Evolutionary conservation across 192 early-diverging fungal species (phyloP), one percentile per base, ranked within the genome.

Genomic region (Entomortierella lignicola): DNA sequence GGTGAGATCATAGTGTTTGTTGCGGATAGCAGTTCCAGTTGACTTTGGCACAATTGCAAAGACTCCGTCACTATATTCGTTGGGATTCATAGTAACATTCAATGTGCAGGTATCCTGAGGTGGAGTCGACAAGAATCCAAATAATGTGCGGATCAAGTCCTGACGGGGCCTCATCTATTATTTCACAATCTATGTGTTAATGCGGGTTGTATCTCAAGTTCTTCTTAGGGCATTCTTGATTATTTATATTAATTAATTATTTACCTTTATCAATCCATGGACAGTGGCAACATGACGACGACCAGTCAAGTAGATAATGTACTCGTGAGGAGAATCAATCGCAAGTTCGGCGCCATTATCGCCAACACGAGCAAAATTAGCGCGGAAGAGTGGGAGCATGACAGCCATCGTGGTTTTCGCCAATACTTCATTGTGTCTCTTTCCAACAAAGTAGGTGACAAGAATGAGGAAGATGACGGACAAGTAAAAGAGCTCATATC

Each of bases 361-460:
- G 12, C 75, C 75, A 13, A 79, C 75, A 41, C 75, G 67, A 6
- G 75, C 55, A 69, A 79, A 79, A 55, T 79, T 79, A 50, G 66
- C 55, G 43, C 75, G 75, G 63, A 79, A 70, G 29, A 70, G 66
- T 17, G 75, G 75, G 15, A 79, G 55, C 75, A 79, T 79, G 18
- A 79, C 75, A 11, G 75, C 75, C 75, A 79, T 79, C 5, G 75
- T 79, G n/a, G 75, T 68, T 57, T 79, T 79, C 25, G 75, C 75
- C 15, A 79, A 63, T 1, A 79, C 61, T 29, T 79, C 75, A 37
- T 79, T 79, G 26, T 79, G 75, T 6, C 63, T 69, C 37, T 79
- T 79, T 8, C 75, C 75, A 7, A 79, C 63, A 39, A 56, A 60
- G 26, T 79, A 63, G 0, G 67, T 61, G 57, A 60, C 48, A 0